These are phyloP conservation scores for Epichloe baconii DNA, from an alignment of 2,329 filamentous ascomycete species.

Conservation along the genomic window DNA sequence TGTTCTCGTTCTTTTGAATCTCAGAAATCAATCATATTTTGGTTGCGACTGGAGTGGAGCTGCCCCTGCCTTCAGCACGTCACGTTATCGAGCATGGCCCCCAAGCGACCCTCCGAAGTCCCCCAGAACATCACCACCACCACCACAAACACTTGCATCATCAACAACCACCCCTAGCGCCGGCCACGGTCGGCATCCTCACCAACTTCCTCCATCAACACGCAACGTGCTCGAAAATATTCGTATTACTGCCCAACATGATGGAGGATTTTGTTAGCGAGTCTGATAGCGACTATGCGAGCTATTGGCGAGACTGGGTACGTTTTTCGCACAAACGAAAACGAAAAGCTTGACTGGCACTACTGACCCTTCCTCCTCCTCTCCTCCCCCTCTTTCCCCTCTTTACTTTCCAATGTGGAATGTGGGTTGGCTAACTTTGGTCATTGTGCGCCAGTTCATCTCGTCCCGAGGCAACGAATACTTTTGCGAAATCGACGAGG, in stretches of 20 bases:
- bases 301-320: slow-evolving; percentile 99
- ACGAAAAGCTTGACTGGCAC: neutral
- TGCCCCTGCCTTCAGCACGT: neutral
- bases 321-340: slow-evolving; percentile 20
- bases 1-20: no score
- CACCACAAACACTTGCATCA: slow-evolving; percentile 1
- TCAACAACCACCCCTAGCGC: neutral
- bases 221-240: neutral
- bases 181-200: slow-evolving; percentile 2
- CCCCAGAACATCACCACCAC: neutral
- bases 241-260: slow-evolving; percentile 14
- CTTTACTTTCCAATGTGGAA: no score
- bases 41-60: no score
- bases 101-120: no score
- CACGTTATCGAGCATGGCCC: slow-evolving; percentile 4
- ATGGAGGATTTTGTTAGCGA: slow-evolving; percentile 99
- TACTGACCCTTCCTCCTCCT: neutral
- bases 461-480: slow-evolving; percentile 97
- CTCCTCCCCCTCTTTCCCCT: no score
- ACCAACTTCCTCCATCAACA: neutral
- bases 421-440: neutral
- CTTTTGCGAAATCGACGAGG: slow-evolving; percentile 98
- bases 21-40: no score
- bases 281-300: slow-evolving; percentile 97
- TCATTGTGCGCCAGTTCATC: slow-evolving; percentile 58